Evolutionary conservation across 345 rosid genomes (phyloP), one percentile per base, ranked within the genome.

Genomic region (Eucalyptus victrix): DNA sequence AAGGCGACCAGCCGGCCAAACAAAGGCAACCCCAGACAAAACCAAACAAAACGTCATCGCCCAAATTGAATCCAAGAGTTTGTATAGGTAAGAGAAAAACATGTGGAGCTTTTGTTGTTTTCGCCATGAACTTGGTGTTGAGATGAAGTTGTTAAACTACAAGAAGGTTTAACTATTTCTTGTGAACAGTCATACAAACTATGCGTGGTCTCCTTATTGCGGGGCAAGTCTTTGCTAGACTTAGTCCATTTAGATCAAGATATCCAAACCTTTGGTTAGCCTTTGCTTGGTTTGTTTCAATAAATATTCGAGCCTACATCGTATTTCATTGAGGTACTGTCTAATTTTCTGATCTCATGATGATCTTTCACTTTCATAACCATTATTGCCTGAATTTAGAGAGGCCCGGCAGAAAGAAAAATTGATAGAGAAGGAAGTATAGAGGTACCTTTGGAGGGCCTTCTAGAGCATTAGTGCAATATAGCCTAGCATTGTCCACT

Each of bases 401-500:
- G 85, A 53, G 65, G 72, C 65, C 34, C n/a, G 58, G 88, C 54
- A 87, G 56, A 80, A 87, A 65, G 89, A 49, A 86, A 58, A 51
- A 81, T 87, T 28, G 86, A 62, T 51, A 88, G 88, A 53, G 88
- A 30, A 87, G 30, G 28, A 76, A 19, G 30, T 47, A 44, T 37
- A 9, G 45, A 72, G 9, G 60, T 89, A 97, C 99, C 97, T 92
- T 95, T 34, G 99, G 99, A 2, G 98, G 94, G 88, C 97, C 98
- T 88, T 95, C 97, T 5, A 96, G 91, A 11, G 95, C 93, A 88
- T 98, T 98, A 87, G 99, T 96, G 93, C 96, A 91, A 72, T 97
- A 98, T 51, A 98, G 95, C 90, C 97, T 93, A 49, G 99, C 99
- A 90, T 86, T 94, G 86, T 98, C 99, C 56, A 97, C 99, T 85